Conservation (phyloP, 257 asterid genomes). For the Nicotiana benthamiana region DNA sequence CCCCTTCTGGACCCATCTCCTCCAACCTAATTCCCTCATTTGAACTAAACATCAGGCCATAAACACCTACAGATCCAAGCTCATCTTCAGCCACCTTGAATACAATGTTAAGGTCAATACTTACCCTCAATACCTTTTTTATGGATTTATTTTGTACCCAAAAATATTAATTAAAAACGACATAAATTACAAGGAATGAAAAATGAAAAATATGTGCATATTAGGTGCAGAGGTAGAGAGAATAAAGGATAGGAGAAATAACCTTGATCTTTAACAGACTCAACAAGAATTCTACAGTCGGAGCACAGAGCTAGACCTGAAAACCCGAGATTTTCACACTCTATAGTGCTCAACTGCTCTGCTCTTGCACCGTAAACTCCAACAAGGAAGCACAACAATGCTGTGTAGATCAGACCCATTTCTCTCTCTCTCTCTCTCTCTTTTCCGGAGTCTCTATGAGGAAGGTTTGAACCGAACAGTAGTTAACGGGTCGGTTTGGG, state of each 20-base stretch:
- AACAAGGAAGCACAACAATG: conserved; percentile 1
- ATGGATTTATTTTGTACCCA: not conserved
- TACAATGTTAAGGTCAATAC: not conserved
- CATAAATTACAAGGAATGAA: not conserved
- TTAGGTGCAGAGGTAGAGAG: not conserved
- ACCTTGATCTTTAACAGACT: conserved; percentile 85
- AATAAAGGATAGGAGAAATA: not conserved
- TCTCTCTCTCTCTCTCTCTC: not conserved
- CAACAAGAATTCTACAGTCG: conserved; percentile 76
- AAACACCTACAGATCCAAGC: not conserved
- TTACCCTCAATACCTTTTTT: not conserved
- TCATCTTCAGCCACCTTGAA: not conserved
- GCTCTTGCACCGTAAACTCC: conserved; percentile 25
- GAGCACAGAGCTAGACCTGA: conserved; percentile 89
- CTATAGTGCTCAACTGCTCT: conserved; percentile 53
- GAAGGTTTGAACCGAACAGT: not conserved
- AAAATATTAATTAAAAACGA: no score
- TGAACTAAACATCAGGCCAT: not conserved
- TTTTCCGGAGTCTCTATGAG: not conserved
- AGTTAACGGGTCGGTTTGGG: not conserved
- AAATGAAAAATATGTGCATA: not conserved
- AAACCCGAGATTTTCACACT: conserved; percentile 74
- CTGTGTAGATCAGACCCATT: not conserved
- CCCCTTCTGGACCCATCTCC: not conserved
- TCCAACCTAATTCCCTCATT: not conserved